Percentiles rank a stretch among this genome's conserved stretches.
phyloP scores from a whole-genome alignment of 441 rosid species.

The Euphorbia schlechtendalii region DNA sequence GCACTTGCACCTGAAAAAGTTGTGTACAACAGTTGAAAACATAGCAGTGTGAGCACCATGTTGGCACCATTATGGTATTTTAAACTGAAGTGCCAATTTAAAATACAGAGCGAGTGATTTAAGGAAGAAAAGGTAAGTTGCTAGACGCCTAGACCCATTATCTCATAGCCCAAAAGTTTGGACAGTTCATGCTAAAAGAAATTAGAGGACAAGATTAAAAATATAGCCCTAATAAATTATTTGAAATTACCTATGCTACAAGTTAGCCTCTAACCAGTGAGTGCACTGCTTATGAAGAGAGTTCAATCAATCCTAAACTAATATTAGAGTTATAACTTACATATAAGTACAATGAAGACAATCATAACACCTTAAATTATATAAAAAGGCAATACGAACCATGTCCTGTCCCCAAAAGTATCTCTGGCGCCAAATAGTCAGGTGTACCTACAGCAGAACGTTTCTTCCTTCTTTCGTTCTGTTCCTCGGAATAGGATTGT shows the following conservation, averaged over 20 bases:
- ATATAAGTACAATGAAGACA: constrained; percentile 19
- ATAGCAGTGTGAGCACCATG: neutral
- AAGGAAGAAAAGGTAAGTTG: neutral
- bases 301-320: neutral
- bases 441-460: constrained; percentile 99
- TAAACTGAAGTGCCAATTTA: neutral
- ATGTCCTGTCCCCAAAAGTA: constrained; percentile 98
- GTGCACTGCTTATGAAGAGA: neutral
- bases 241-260: neutral
- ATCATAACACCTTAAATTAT: constrained; percentile 23
- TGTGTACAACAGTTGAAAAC: constrained; percentile 14
- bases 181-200: neutral
- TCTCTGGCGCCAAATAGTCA: constrained; percentile 99
- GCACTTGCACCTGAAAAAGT: constrained; percentile 78
- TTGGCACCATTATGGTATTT: neutral
- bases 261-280: neutral
- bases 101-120: neutral
- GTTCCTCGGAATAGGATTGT: constrained; percentile 55
- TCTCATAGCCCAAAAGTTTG: neutral
- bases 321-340: constrained; percentile 15
- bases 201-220: neutral
- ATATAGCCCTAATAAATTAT: neutral
- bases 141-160: neutral
- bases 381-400: constrained; percentile 54
- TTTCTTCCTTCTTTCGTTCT: constrained; percentile 76